Conservation (phyloP, 2,329 filamentous ascomycete genomes). For the Epicoccum nigrum region DNA sequence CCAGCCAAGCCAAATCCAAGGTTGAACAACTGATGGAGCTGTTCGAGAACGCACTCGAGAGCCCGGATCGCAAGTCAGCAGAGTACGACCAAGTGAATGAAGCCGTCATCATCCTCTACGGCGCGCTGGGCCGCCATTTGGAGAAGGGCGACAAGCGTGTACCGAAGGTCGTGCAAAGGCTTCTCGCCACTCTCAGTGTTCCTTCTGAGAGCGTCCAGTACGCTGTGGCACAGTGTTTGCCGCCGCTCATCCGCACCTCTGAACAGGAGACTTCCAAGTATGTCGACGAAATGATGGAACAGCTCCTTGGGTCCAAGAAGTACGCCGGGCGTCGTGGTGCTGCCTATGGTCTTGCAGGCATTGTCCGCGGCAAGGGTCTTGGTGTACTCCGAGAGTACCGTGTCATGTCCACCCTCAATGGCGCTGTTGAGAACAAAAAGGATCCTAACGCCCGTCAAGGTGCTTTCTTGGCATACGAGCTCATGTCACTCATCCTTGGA, state of each 20-base stretch:
- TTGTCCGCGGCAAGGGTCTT: constrained; percentile 88
- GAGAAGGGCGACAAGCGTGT: constrained; percentile 84
- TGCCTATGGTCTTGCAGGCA: constrained; percentile 90
- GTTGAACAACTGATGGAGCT: constrained; percentile 91
- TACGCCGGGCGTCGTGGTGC: constrained; percentile 93
- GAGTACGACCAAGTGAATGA: constrained; percentile 91
- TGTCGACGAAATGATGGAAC: constrained; percentile 78
- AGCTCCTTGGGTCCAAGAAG: constrained; percentile 83
- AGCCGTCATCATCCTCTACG: constrained; percentile 96
- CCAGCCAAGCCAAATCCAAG: constrained; percentile 77
- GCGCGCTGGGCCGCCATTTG: constrained; percentile 87
- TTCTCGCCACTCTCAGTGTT: constrained; percentile 86
- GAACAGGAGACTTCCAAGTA: constrained; percentile 79
- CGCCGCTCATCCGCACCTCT: constrained; percentile 84
- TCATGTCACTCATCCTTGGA: constrained; percentile 84
- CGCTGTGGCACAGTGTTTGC: constrained; percentile 91
- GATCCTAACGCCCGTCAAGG: constrained; percentile 88
- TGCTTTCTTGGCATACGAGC: constrained; percentile 86
- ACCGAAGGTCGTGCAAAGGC: constrained; percentile 82
- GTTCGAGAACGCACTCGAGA: constrained; percentile 87
- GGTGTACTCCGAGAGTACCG: constrained; percentile 81
- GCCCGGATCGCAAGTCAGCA: constrained; percentile 79
- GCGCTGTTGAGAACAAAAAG: constrained; percentile 93
- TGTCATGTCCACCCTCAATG: constrained; percentile 79
- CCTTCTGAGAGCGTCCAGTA: constrained; percentile 97